Base-by-base conservation (phyloP, 805 yeast genomes). In the Kodamaea leandrae region DNA sequence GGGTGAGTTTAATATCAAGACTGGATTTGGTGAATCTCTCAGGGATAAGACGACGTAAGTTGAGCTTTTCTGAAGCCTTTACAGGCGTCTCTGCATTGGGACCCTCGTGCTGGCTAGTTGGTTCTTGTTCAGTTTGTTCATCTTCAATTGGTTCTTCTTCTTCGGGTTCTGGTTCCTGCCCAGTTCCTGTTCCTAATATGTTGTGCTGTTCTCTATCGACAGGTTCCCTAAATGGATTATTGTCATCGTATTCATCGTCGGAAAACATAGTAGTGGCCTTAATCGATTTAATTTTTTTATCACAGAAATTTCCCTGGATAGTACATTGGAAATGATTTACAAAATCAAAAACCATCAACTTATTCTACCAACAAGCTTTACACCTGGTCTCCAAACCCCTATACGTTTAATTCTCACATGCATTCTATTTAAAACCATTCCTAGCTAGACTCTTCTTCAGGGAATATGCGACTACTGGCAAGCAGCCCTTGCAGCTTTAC, bases 1-100 rank as follows among this genome's bases (percentile, higher is more conserved):
- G 84, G 2, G 76, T 74, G 3, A 91, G 81, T 39, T 72, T 77
- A 23, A 86, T 70, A 1, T 54, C 53, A 30, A 91, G 46, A 38
- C 50, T 57, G 46, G 71, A 74, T 20, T 59, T 60, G 37, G 71
- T 63, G 45, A 68, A 64, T 47, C 82, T 54, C 49, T 78, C 83
- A 1, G 83, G 83, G 9, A 78, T 45, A 37, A 72, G 64, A 47
- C 58, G 64, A 41, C 68, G 66, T 27, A 77, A 49, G 42, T 76
- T 13, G 21, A 30, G 33, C 17, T 30, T 30, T 7, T 32, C 41
- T 18, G 30, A 15, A 2, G 30, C 17, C 38, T 36, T 20, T 14
- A 16, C 15, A n/a, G 34, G 26, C 14, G 20, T 15, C 10, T 14
- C 12, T n/a, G 17, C 15, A 4, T 9, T 16, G 21, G 23, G 27